Evolutionary conservation across 169 alveolate species (phyloP), one percentile per base, ranked within the genome.

Genomic region (Eimeria brunetti): DNA sequence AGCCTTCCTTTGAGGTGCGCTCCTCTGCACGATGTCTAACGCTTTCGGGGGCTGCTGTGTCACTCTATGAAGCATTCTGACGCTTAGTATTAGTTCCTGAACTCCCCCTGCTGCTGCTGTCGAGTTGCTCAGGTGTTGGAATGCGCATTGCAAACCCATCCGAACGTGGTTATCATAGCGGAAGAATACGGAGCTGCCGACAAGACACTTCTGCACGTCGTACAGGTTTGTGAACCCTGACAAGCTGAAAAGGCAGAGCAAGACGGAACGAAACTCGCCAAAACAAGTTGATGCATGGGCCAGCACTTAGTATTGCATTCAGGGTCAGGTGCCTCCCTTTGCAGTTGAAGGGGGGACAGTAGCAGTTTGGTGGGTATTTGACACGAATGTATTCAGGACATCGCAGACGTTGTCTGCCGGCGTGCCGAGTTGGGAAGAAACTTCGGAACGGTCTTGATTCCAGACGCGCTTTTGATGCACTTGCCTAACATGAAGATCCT

Each of bases 101-200:
- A 73, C n/a, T 38, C 38, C 33, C 30, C 22, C n/a, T n/a, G 56
- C 22, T 14, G 24, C 49, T 20, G 83, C 56, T 73, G 56, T 4
- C 14, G 38, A 44, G 36, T 58, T 58, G 22, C 38, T 27, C 89
- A 89, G 96, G 96, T 95, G 76, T 95, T 99, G 86, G 99, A 99
- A 95, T 97, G 99, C 91, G 99, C 99, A 20, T 96, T 99, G 53
- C 98, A 98, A 96, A 98, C 99, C 14, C 99, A 98, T 84, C 99
- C 99, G n/a, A 99, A 99, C 96, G 95, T 98, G 24, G 99, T 98
- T 18, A 96, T 99, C 51, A 98, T 99, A 46, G 98, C 99, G 22
- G 99, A 99, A 96, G 99, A 99, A 80, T 98, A 98, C 73, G 99
- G 99, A 53, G 98, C 99, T 41, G 99, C 99, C 36, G 99, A 98